These are phyloP conservation scores for Cadophora malorum DNA, from an alignment of 2,329 filamentous ascomycete species.

Conservation along the genomic window DNA sequence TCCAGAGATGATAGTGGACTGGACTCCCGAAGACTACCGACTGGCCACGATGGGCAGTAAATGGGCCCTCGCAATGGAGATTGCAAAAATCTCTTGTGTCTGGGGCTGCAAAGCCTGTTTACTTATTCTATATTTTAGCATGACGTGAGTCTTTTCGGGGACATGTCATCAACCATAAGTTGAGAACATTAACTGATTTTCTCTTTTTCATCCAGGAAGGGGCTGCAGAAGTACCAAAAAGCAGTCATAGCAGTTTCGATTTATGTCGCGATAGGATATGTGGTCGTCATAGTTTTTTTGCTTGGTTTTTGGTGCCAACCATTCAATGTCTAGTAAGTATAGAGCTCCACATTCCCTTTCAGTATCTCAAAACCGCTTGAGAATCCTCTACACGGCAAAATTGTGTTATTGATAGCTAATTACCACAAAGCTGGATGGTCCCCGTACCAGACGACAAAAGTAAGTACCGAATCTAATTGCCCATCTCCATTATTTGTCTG, in stretches of 20 bases:
- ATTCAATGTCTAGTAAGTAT: background rate
- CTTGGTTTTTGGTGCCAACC: background rate
- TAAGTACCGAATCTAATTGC: background rate
- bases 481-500: background rate
- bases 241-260: background rate
- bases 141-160: background rate
- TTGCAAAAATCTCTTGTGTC: background rate
- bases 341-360: background rate
- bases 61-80: background rate
- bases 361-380: background rate
- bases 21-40: background rate
- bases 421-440: background rate
- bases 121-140: constrained; percentile 6
- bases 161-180: background rate
- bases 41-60: background rate
- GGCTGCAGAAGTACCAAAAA: background rate
- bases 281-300: background rate
- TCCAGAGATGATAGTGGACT: background rate
- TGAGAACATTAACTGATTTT: background rate
- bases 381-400: background rate
- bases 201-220: background rate
- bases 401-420: background rate
- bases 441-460: background rate
- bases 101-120: constrained; percentile 8
- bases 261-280: constrained; percentile 1